Conservation (phyloP, 2,329 filamentous ascomycete species). For the Pseudocercospora crystallina region DNA sequence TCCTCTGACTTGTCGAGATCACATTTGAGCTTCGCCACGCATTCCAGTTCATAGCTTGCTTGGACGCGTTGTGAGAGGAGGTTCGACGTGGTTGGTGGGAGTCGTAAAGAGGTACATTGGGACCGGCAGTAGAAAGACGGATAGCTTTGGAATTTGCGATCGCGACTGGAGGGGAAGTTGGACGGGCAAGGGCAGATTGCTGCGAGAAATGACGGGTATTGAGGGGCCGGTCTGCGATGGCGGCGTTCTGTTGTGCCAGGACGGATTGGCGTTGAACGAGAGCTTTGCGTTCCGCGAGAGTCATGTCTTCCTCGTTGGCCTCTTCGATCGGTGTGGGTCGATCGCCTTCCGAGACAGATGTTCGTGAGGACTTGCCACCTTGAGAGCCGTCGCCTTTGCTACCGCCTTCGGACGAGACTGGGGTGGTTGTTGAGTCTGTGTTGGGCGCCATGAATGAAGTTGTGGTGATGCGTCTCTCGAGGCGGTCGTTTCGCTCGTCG, state of each 20-base stretch:
- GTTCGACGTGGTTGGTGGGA: slow-evolving; percentile 57
- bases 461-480: slow-evolving; percentile 43
- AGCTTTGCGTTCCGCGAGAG: slow-evolving; percentile 63
- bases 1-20: slow-evolving; percentile 17
- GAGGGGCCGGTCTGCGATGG: slow-evolving; percentile 3
- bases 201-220: slow-evolving; percentile 5
- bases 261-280: slow-evolving; percentile 34
- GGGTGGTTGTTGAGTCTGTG: slow-evolving; percentile 25
- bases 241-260: slow-evolving; percentile 9
- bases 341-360: slow-evolving; percentile 21
- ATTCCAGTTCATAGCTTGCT: slow-evolving; percentile 46
- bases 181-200: slow-evolving; percentile 1
- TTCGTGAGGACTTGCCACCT: slow-evolving; percentile 15
- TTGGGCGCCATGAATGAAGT: slow-evolving; percentile 39
- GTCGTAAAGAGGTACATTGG: slow-evolving; percentile 43
- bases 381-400: slow-evolving; percentile 12
- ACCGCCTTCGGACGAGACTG: slow-evolving; percentile 5
- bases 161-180: slow-evolving; percentile 3
- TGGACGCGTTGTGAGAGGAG: slow-evolving; percentile 46
- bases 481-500: slow-evolving; percentile 54
- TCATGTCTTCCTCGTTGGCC: slow-evolving; percentile 64
- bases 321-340: slow-evolving; percentile 17
- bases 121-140: slow-evolving; percentile 10
- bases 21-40: slow-evolving; percentile 62
- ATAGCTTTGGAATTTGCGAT: slow-evolving; percentile 4